phyloP scores from a whole-genome alignment of 1,284 basidiomycete genomes.

The Wallemia ichthyophaga region DNA sequence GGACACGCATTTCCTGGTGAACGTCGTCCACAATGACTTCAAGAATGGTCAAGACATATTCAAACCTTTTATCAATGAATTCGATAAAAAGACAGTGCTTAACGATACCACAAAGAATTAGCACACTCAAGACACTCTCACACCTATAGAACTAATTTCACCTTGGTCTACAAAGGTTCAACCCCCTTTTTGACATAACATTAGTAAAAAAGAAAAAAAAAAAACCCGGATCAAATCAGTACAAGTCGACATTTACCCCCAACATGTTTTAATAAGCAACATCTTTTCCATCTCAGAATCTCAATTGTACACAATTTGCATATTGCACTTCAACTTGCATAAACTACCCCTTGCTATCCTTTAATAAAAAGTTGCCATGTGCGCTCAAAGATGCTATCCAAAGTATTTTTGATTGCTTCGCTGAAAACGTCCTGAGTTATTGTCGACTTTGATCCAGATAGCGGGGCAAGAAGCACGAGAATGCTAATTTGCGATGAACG shows the following conservation, averaged over 20 bases:
- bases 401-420: background rate
- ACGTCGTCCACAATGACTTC: slow-evolving; percentile 82
- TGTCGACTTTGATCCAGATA: background rate
- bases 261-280: background rate
- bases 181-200: background rate
- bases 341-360: background rate
- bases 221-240: background rate
- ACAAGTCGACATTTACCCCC: too few relatives aligned
- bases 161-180: too few relatives aligned
- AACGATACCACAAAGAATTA: background rate
- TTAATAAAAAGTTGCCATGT: background rate
- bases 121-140: too few relatives aligned
- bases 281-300: background rate
- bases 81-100: background rate
- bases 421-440: background rate
- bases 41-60: slow-evolving; percentile 58
- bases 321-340: background rate
- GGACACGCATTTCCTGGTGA: slow-evolving; percentile 62
- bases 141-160: too few relatives aligned
- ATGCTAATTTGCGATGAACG: background rate
- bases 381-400: background rate
- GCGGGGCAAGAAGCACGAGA: background rate
- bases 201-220: background rate
- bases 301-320: background rate
- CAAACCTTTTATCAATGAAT: slow-evolving; percentile 32